Conservation (phyloP, 352 stramenopile species). For the Globisporangium okanoganense region DNA sequence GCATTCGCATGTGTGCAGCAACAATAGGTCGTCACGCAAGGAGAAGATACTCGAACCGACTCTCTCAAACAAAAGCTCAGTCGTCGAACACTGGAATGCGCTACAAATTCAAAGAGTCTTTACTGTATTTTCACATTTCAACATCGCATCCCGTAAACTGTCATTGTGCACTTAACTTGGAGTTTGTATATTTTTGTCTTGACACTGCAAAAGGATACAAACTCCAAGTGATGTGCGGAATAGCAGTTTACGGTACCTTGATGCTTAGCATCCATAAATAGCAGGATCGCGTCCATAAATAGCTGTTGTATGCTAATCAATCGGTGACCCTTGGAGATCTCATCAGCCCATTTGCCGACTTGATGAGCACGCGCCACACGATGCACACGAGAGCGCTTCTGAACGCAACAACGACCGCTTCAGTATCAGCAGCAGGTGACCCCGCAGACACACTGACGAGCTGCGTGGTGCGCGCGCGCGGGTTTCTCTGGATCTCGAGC, state of each 20-base stretch:
- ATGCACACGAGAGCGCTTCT: neutral
- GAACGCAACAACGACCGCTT: neutral
- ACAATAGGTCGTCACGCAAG: neutral
- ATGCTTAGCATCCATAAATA: neutral
- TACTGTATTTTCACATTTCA: neutral
- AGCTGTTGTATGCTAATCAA: neutral
- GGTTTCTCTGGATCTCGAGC: slow-evolving; percentile 7
- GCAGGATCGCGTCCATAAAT: neutral
- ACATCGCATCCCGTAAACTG: neutral
- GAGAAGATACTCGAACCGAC: neutral
- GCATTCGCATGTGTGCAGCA: neutral
- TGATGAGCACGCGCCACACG: neutral
- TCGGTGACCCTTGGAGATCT: neutral
- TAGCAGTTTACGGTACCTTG: too few relatives aligned
- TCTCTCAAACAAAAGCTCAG: neutral
- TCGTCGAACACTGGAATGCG: neutral
- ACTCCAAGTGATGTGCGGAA: too few relatives aligned
- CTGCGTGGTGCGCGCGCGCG: neutral
- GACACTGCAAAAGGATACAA: too few relatives aligned
- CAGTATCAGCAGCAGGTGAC: neutral
- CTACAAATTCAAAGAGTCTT: neutral
- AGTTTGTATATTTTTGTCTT: too few relatives aligned
- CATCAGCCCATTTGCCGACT: neutral
- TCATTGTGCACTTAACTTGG: too few relatives aligned
- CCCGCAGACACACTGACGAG: neutral